Evolutionary conservation across 441 rosid species (phyloP).

Genomic region (Theobroma grandiflorum): DNA sequence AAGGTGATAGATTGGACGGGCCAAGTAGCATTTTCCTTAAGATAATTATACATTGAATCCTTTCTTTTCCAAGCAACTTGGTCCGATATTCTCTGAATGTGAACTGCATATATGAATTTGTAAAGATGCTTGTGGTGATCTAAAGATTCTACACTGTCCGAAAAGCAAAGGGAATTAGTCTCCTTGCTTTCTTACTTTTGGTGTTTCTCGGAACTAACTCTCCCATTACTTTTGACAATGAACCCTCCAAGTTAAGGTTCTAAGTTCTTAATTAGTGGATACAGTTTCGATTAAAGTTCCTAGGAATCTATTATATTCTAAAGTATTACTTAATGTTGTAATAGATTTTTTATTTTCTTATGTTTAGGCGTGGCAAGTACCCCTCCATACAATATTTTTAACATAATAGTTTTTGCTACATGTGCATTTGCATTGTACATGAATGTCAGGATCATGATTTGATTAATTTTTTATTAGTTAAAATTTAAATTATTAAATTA

Average conservation of each 20-base stretch:
- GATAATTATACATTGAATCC: neutral
- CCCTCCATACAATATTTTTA: no score
- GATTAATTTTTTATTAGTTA: no score
- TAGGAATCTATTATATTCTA: neutral
- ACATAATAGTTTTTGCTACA: no score
- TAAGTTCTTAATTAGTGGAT: neutral
- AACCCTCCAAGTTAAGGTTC: neutral
- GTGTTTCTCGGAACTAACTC: no score
- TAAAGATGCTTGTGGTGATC: constrained; percentile 1
- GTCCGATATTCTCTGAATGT: neutral
- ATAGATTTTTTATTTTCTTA: neutral
- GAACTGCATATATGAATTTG: constrained; percentile 10
- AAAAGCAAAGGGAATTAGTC: neutral
- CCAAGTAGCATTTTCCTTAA: neutral
- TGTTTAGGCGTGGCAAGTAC: no score
- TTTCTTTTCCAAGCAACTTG: neutral
- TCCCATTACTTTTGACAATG: neutral
- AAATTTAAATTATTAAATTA: no score
- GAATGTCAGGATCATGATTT: no score
- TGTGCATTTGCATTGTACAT: no score
- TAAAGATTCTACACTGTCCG: neutral
- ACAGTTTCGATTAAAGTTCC: neutral
- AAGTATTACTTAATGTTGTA: neutral
- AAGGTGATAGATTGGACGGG: no score
- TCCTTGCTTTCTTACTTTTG: neutral